phyloP scores from a whole-genome alignment of 306 rosid genomes.

The Trifolium pratense region DNA sequence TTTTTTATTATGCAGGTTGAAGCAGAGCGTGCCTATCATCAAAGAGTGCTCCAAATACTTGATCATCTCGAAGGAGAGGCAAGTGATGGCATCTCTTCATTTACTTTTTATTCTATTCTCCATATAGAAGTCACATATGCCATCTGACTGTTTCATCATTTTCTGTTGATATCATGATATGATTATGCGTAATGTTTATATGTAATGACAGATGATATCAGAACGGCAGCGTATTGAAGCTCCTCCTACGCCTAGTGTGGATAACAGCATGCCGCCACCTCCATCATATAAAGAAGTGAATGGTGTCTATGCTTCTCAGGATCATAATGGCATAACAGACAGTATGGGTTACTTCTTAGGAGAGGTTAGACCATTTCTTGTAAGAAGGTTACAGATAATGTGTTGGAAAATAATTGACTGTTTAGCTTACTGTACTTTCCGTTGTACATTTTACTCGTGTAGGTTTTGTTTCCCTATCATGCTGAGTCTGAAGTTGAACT shows the following conservation, averaged over 20 bases:
- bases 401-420: slow-evolving; percentile 20
- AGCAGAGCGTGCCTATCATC: slow-evolving; percentile 91
- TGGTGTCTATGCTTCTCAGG: slow-evolving; percentile 77
- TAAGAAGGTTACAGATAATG: slow-evolving; percentile 7
- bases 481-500: slow-evolving; percentile 91
- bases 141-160: slow-evolving; percentile 18
- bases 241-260: slow-evolving; percentile 74
- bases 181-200: slow-evolving; percentile 34
- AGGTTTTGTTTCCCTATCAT: slow-evolving; percentile 82
- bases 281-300: slow-evolving; percentile 90
- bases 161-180: slow-evolving; percentile 37
- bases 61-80: slow-evolving; percentile 98
- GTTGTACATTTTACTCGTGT: slow-evolving; percentile 38
- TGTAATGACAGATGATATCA: slow-evolving; percentile 71
- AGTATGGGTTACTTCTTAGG: slow-evolving; percentile 86
- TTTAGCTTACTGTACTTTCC: slow-evolving; percentile 17
- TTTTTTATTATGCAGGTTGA: slow-evolving; percentile 69
- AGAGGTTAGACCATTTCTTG: slow-evolving; percentile 67
- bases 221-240: slow-evolving; percentile 95
- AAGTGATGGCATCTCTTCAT: slow-evolving; percentile 26
- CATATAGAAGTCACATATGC: slow-evolving; percentile 20
- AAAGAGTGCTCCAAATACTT: slow-evolving; percentile 80
- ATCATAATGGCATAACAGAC: slow-evolving; percentile 72
- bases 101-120: slow-evolving; percentile 21
- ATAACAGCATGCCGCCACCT: slow-evolving; percentile 77